Evolutionary conservation across 2,329 filamentous ascomycete species (phyloP), one percentile per base, ranked within the genome.

Genomic region (Colletotrichum eremochloae): DNA sequence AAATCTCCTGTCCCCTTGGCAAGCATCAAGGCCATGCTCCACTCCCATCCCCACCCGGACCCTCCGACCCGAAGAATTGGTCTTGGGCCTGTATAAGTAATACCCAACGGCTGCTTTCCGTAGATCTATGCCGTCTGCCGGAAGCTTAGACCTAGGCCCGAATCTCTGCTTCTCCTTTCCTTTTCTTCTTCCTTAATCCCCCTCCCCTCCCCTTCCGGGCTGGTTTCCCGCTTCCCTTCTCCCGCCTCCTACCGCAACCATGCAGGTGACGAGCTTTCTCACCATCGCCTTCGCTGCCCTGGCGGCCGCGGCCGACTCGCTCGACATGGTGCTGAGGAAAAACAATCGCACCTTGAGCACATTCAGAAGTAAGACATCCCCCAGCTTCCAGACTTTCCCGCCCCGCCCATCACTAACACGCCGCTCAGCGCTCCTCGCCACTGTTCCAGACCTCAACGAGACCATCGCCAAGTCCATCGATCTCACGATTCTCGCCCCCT

Each of bases 401-500:
- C 6, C 12, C n/a, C 24, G 50, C 24, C 31, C 2, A 18, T 20
- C 20, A 48, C 64, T 55, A 20, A 64, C 44, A 75, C 73, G 24
- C 44, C 70, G 5, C 40, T 18, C 42, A 77, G 76, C 64, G 6
- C 68, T 76, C 12, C 60, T 77, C 36, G 63, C 72, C 5, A 70
- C 48, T 63, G 72, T 73, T 14, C 76, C 76, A 1, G 63, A 58
- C 6, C 38, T 82, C 11, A 74, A 77, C n/a, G 75, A 80, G 31
- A 76, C 73, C 24, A 77, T 82, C 7, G 74, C 76, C 12, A 72
- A 75, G 18, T 75, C 78, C 18, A 77, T 71, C 36, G 81, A 82
- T 70, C 78, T 80, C 64, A 81, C 78, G 78, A 83, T 91, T 74
- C 87, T 91, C 74, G 89, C 87, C 0, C 90, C 90, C 14, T 86